Evolutionary conservation across 768 basidiomycete species (phyloP).

Genomic region (Collybiopsis luxurians): DNA sequence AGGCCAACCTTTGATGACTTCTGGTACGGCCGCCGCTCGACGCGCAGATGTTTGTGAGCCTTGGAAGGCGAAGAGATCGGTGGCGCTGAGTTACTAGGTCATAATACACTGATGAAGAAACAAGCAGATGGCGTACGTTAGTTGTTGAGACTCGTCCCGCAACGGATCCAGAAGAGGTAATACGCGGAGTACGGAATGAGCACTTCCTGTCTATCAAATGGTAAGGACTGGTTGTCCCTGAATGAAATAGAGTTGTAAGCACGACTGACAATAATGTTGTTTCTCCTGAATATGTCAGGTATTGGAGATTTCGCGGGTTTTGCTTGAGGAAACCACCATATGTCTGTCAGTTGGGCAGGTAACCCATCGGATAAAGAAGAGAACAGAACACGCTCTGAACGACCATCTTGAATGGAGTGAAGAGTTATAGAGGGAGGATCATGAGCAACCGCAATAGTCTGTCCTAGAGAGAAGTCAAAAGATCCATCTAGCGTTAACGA

Average conservation of each 20-base stretch:
- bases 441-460: conserved; percentile 69
- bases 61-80: conserved; percentile 81
- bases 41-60: conserved; percentile 53
- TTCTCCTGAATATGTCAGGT: conserved; percentile 76
- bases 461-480: conserved; percentile 37
- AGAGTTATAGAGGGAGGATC: conserved; percentile 66
- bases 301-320: conserved; percentile 41
- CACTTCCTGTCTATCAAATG: conserved; percentile 67
- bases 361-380: conserved; percentile 23
- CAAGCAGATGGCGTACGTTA: conserved; percentile 48
- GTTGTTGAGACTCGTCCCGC: conserved; percentile 61
- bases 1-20: conserved; percentile 68
- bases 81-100: conserved; percentile 44
- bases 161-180: conserved; percentile 72
- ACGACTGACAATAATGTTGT: conserved; percentile 54
- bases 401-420: conserved; percentile 80
- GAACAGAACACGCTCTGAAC: conserved; percentile 45
- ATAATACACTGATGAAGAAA: conserved; percentile 13
- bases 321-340: conserved; percentile 74
- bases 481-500: background rate
- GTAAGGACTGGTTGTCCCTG: conserved; percentile 10
- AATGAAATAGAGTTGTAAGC: conserved; percentile 4
- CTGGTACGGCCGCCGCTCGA: conserved; percentile 47
- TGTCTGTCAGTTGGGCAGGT: conserved; percentile 36
- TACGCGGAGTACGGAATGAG: conserved; percentile 64